Percentiles rank a stretch among this genome's conserved stretches.
These are phyloP conservation scores for Takashimella tepidaria DNA, from an alignment of 1,284 basidiomycete genomes.

Conservation along the genomic window DNA sequence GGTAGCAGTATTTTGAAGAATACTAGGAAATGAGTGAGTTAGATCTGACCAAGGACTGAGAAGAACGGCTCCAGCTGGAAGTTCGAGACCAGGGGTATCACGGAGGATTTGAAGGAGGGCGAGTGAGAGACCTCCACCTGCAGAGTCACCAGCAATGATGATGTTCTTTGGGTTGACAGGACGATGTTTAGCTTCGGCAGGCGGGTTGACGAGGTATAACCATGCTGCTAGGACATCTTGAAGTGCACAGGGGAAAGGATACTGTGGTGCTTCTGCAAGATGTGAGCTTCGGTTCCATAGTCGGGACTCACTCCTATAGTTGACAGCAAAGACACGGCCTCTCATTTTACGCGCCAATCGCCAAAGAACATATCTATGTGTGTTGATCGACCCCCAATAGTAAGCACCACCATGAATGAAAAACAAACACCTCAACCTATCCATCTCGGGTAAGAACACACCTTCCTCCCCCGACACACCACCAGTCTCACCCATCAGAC, in stretches of 20 bases:
- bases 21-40: conserved; percentile 88
- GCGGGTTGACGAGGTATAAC: conserved; percentile 68
- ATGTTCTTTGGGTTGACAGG: conserved; percentile 78
- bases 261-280: conserved; percentile 67
- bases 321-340: conserved; percentile 81
- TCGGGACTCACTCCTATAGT: conserved; percentile 59
- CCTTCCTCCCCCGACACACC: not conserved
- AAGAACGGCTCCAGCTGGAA: conserved; percentile 77
- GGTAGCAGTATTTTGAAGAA: conserved; percentile 72
- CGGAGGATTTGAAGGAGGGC: conserved; percentile 87
- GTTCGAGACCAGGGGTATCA: conserved; percentile 66
- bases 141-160: conserved; percentile 81
- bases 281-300: not conserved
- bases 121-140: conserved; percentile 82
- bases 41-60: conserved; percentile 79
- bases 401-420: conserved; percentile 66
- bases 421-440: conserved; percentile 77
- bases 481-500: not conserved
- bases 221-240: conserved; percentile 82
- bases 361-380: conserved; percentile 69
- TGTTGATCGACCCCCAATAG: conserved; percentile 54
- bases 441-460: conserved; percentile 60
- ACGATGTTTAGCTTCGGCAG: conserved; percentile 62
- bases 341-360: conserved; percentile 83
- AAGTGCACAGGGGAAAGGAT: conserved; percentile 91